These are phyloP conservation scores for Acanthamoeba triangularis DNA, from an alignment of 208 protist species.

Conservation along the genomic window DNA sequence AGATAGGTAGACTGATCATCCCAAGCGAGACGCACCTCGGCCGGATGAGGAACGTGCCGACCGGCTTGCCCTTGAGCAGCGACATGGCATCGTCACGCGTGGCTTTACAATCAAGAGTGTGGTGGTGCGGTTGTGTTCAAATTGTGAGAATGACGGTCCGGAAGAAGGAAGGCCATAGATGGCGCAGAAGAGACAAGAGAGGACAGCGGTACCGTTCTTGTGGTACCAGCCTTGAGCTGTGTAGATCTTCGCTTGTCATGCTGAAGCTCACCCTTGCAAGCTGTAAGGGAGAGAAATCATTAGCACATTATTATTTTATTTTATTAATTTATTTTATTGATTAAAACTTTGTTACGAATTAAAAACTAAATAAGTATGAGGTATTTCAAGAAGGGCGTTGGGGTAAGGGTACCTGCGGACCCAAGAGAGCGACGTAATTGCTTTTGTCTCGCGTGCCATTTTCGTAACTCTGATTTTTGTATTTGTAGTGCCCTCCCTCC, in stretches of 20 bases:
- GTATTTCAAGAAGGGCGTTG: no score
- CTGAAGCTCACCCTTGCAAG: conserved; percentile 6
- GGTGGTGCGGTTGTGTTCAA: neutral
- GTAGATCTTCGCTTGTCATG: conserved; percentile 26
- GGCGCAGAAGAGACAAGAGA: neutral
- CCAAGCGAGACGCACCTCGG: neutral
- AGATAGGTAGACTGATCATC: neutral
- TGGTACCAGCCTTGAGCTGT: conserved; percentile 24
- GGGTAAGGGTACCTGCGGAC: neutral
- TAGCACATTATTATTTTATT: neutral
- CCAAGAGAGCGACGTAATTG: conserved; percentile 11
- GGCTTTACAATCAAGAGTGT: neutral
- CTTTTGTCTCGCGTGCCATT: conserved; percentile 6
- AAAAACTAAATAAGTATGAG: no score
- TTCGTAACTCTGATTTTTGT: conserved; percentile 56
- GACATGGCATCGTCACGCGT: conserved; percentile 6
- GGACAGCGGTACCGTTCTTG: neutral
- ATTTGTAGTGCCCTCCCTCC: neutral
- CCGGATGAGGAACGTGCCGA: conserved; percentile 24
- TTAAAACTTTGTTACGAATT: neutral
- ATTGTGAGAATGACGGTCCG: neutral
- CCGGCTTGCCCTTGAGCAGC: conserved; percentile 22
- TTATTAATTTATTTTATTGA: neutral
- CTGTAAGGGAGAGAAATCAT: neutral
- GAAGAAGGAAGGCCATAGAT: neutral